A percentile compares a stretch with the other conserved stretches of the same genome.
Evolutionary conservation across 805 yeast genomes (phyloP).

Genomic region (Wickerhamiella sergipiensis): DNA sequence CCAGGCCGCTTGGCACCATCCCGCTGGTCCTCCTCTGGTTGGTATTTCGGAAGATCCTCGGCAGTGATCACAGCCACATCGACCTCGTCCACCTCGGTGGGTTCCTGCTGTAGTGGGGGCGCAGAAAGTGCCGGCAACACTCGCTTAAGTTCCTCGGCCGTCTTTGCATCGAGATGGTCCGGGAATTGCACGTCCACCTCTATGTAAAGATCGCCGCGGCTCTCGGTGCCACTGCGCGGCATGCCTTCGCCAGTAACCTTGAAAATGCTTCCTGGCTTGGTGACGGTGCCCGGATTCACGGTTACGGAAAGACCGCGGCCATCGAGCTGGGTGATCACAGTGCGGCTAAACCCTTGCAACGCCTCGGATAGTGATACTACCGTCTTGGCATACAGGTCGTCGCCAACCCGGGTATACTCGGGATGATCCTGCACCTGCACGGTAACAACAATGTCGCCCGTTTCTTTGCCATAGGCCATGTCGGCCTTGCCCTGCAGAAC

Average conservation of each 20-base stretch:
- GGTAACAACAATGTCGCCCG: slow-evolving; percentile 68
- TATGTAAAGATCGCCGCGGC: slow-evolving; percentile 14
- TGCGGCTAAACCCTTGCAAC: slow-evolving; percentile 61
- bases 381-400: slow-evolving; percentile 50
- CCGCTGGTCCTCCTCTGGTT: background rate
- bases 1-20: background rate
- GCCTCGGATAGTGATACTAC: slow-evolving; percentile 65
- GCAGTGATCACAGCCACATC: background rate
- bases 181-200: slow-evolving; percentile 15
- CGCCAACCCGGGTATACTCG: slow-evolving; percentile 40
- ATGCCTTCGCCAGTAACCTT: slow-evolving; percentile 16
- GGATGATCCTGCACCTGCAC: slow-evolving; percentile 39
- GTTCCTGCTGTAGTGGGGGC: background rate
- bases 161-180: slow-evolving; percentile 6
- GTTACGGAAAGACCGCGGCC: slow-evolving; percentile 54
- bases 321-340: slow-evolving; percentile 61
- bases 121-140: slow-evolving; percentile 2
- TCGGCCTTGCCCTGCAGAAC: slow-evolving; percentile 61
- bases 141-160: slow-evolving; percentile 9
- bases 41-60: slow-evolving; percentile 1
- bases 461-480: slow-evolving; percentile 48
- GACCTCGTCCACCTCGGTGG: slow-evolving; percentile 3
- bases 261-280: slow-evolving; percentile 13
- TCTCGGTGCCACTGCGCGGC: slow-evolving; percentile 6
- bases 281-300: slow-evolving; percentile 65